Evolutionary conservation across 2,329 filamentous ascomycete species (phyloP).

Genomic region (Paracorniculantispora psalliotae): DNA sequence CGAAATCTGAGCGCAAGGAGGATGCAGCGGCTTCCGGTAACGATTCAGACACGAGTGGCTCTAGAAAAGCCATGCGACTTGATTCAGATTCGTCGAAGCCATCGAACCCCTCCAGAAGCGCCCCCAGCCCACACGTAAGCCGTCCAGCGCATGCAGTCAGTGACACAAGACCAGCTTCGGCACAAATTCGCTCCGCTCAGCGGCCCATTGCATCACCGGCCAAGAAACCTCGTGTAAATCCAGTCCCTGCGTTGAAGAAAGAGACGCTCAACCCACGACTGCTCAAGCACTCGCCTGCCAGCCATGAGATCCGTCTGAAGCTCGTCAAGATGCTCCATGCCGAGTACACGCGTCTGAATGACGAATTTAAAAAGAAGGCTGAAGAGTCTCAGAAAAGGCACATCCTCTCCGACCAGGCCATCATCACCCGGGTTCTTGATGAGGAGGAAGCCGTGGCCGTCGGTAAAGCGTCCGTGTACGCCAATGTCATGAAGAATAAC

Average conservation of each 20-base stretch:
- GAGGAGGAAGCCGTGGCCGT: slow-evolving; percentile 73
- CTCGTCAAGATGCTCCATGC: slow-evolving; percentile 60
- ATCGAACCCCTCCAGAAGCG: not conserved
- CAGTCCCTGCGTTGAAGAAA: slow-evolving; percentile 23
- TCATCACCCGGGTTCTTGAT: slow-evolving; percentile 65
- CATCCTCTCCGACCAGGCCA: slow-evolving; percentile 56
- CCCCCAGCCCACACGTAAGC: not conserved
- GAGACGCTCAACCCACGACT: slow-evolving; percentile 65
- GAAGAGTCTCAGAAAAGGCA: slow-evolving; percentile 44
- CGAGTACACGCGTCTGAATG: slow-evolving; percentile 63
- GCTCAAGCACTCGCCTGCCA: slow-evolving; percentile 53
- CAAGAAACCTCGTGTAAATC: not conserved
- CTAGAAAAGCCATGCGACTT: not conserved
- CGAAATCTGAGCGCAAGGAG: not conserved
- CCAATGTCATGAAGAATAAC: slow-evolving; percentile 76
- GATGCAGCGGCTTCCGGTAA: not conserved
- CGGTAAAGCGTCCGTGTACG: slow-evolving; percentile 66
- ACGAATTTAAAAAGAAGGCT: slow-evolving; percentile 48
- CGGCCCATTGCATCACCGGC: slow-evolving; percentile 2
- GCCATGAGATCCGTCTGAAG: slow-evolving; percentile 50
- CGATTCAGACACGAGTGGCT: not conserved
- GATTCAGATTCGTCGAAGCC: not conserved
- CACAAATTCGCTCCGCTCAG: not conserved
- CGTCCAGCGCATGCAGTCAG: not conserved
- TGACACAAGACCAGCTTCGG: not conserved